Conservation (phyloP, 1,284 basidiomycete genomes). For the Microstroma glucosiphilum region DNA sequence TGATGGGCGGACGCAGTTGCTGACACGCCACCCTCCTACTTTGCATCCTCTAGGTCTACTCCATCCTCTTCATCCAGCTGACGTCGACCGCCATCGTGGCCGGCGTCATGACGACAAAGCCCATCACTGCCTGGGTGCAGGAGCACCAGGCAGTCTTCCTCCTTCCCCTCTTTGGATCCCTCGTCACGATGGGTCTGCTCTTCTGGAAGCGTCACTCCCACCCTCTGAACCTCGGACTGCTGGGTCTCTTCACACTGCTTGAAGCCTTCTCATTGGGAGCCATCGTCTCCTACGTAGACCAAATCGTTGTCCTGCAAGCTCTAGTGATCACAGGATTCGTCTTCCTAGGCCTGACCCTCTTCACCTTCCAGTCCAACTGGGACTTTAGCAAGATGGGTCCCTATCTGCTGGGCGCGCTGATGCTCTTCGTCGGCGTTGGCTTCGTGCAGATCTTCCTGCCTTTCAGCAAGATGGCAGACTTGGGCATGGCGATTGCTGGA, state of each 20-base stretch:
- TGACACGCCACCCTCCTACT: slow-evolving; percentile 7
- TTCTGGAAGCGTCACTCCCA: slow-evolving; percentile 83
- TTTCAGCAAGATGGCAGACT: slow-evolving; percentile 67
- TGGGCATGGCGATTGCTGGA: slow-evolving; percentile 70
- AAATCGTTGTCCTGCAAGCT: slow-evolving; percentile 73
- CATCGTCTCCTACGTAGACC: slow-evolving; percentile 69
- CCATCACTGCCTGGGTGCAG: slow-evolving; percentile 33
- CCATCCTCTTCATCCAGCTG: slow-evolving; percentile 42
- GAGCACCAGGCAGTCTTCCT: slow-evolving; percentile 40
- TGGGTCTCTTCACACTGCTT: slow-evolving; percentile 56
- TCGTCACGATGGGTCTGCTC: slow-evolving; percentile 68
- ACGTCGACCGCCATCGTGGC: slow-evolving; percentile 40
- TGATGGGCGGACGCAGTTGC: neutral
- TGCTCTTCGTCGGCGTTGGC: slow-evolving; percentile 42
- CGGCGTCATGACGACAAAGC: slow-evolving; percentile 27
- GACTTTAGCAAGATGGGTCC: slow-evolving; percentile 79
- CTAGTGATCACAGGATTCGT: slow-evolving; percentile 78
- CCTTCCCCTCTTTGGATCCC: slow-evolving; percentile 65
- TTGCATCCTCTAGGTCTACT: slow-evolving; percentile 24
- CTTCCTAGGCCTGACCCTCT: slow-evolving; percentile 71
- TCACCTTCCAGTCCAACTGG: slow-evolving; percentile 65
- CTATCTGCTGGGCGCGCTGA: slow-evolving; percentile 66
- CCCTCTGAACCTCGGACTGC: slow-evolving; percentile 70
- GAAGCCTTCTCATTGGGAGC: slow-evolving; percentile 60
- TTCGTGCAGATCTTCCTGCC: slow-evolving; percentile 73